These are phyloP conservation scores for Pythium insidiosum DNA, from an alignment of 352 stramenopile species.

Conservation along the genomic window DNA sequence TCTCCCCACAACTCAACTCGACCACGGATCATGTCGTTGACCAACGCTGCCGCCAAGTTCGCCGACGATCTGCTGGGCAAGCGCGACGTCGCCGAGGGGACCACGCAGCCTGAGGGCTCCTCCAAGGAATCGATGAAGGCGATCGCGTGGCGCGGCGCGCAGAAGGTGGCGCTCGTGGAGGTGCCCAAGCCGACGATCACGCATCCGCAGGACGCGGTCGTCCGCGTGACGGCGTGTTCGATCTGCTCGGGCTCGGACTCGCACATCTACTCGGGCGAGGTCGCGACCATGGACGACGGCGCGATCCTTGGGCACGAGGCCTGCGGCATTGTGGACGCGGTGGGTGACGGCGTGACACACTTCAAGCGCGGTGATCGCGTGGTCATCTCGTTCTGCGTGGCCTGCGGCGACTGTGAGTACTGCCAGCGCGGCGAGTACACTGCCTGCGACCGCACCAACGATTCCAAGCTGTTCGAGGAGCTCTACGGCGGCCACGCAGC, in stretches of 20 bases:
- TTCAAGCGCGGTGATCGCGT: conserved; percentile 29
- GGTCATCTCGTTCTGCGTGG: conserved; percentile 25
- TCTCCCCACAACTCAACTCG: not conserved
- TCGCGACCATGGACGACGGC: conserved; percentile 24
- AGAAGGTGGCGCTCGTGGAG: conserved; percentile 18
- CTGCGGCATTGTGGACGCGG: conserved; percentile 18
- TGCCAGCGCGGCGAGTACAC: conserved; percentile 22
- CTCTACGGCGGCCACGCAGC: conserved; percentile 20
- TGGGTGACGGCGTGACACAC: conserved; percentile 19
- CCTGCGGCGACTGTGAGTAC: conserved; percentile 22
- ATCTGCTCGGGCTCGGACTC: conserved; percentile 26
- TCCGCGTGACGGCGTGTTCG: conserved; percentile 17
- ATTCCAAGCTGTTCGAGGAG: conserved; percentile 21
- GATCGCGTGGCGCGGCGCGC: conserved; percentile 21
- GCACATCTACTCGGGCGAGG: conserved; percentile 22
- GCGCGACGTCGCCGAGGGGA: conserved; percentile 13
- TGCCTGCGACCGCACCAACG: conserved; percentile 25
- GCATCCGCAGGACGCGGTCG: conserved; percentile 21
- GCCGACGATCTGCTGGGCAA: conserved; percentile 25
- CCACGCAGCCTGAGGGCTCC: conserved; percentile 23
- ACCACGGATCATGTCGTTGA: conserved; percentile 11
- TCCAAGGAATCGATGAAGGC: conserved; percentile 23
- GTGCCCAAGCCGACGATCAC: conserved; percentile 21
- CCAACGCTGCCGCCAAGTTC: conserved; percentile 22
- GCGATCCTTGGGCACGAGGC: conserved; percentile 33